Percentiles rank a stretch among this genome's conserved stretches.
phyloP scores from a whole-genome alignment of 805 yeast species.

The Lachancea meyersii region DNA sequence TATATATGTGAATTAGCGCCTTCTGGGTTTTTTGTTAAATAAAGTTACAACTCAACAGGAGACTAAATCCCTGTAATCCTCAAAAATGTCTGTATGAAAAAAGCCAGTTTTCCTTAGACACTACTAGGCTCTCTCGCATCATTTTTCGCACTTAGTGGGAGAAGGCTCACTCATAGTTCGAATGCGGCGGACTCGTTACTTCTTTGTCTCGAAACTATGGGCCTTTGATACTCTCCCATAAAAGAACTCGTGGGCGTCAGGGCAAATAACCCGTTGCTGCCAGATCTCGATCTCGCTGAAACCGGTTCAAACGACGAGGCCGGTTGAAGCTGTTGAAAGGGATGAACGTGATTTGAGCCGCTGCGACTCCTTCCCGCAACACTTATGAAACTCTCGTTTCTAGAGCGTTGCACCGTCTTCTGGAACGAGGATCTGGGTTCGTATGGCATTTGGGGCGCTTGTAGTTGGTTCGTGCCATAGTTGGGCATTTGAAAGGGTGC shows the following conservation, averaged over 20 bases:
- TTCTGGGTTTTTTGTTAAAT: background rate
- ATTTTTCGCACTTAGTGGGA: background rate
- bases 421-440: constrained; percentile 7
- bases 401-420: constrained; percentile 10
- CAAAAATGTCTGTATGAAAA: background rate
- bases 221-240: constrained; percentile 3
- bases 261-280: constrained; percentile 16
- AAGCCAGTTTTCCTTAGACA: background rate
- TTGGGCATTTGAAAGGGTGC: constrained; percentile 4
- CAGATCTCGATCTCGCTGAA: constrained; percentile 20
- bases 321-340: constrained; percentile 9
- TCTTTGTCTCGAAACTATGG: constrained; percentile 3
- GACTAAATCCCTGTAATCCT: background rate
- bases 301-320: constrained; percentile 6
- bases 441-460: constrained; percentile 6
- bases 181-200: constrained; percentile 5
- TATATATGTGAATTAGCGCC: background rate
- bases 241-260: constrained; percentile 19
- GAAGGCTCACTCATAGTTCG: constrained; percentile 1
- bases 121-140: background rate
- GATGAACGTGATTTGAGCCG: constrained; percentile 19
- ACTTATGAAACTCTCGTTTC: constrained; percentile 14
- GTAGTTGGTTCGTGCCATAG: constrained; percentile 1
- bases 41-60: background rate
- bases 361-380: constrained; percentile 20